Base-by-base conservation (phyloP, 305 asterid species). In the Fraxinus floribunda region DNA sequence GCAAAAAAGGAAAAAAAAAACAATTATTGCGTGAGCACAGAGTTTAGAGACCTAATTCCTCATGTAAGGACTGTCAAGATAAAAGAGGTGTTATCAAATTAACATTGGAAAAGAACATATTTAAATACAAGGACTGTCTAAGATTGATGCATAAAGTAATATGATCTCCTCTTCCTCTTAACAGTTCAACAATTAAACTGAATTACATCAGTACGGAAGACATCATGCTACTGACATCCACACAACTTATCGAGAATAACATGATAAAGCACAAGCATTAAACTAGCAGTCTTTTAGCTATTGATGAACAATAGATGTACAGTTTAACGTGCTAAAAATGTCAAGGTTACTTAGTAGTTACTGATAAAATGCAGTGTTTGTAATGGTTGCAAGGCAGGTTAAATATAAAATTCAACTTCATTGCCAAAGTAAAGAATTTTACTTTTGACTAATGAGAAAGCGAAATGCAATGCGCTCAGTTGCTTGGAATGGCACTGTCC, bases 381-480 rank as follows among this genome's bases (percentile, higher is more conserved):
- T 60, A 73, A 60, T 46, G 76, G 76, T 30, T 75, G 7, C 66
- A 78, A 32, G 46, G 76, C 36, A 84, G 49, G 39, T 80, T 82
- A 41, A 44, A 82, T 39, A 79, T 3, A 46, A 86, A 86, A 81
- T 77, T 75, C 55, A 70, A 76, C 35, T 78, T 68, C 15, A 39
- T 79, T 68, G 79, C 35, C 13, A 22, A 79, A 78, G 76, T 74
- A 82, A 68, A 68, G 75, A 85, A 46, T 52, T 72, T 87, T 92
- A 95, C 97, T 92, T 94, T 91, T 92, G 94, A 90, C 98, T 93
- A 81, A 96, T 91, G 81, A 96, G 95, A 88, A 93, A 96, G 88
- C 97, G 97, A 87, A 96, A 96, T 75, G 98, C 99, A 84, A 96
- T 94, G 82, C 98, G 97, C 88, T 93, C 99, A 55, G 92, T 86